These are phyloP conservation scores for Pyrenula aspistea DNA, from an alignment of 495 filamentous ascomycete genomes.

Conservation along the genomic window DNA sequence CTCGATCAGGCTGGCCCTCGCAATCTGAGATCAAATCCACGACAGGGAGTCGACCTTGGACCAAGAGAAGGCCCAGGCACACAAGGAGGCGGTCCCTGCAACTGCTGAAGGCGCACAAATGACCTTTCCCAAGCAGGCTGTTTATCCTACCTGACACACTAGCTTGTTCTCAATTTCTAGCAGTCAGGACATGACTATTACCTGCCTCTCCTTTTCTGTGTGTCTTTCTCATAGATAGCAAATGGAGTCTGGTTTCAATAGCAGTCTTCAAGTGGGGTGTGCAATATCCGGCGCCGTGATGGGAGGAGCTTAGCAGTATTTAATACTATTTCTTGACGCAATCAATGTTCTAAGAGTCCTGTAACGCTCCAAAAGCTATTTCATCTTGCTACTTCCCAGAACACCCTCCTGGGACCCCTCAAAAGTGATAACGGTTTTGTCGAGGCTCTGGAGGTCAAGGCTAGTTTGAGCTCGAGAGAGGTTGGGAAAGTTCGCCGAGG, in stretches of 20 bases:
- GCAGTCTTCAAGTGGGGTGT: neutral
- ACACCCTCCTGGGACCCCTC: too few species aligned
- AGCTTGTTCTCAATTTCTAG: neutral
- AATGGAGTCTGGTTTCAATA: neutral
- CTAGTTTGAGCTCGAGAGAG: too few species aligned
- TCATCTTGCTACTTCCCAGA: too few species aligned
- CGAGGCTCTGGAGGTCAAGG: too few species aligned
- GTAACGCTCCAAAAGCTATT: too few species aligned
- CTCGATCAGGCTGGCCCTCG: slow-evolving; percentile 88
- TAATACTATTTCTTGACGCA: neutral
- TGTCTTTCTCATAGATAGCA: neutral
- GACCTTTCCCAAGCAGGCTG: neutral
- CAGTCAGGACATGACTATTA: neutral
- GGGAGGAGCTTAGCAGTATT: neutral
- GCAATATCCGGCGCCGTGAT: neutral
- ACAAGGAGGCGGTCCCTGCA: slow-evolving; percentile 60
- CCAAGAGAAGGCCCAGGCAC: slow-evolving; percentile 61
- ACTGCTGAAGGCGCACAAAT: slow-evolving; percentile 41
- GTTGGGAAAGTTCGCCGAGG: neutral
- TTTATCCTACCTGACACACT: neutral
- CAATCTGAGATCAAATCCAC: slow-evolving; percentile 60
- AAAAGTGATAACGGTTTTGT: too few species aligned
- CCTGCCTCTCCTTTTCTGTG: neutral
- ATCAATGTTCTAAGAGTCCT: too few species aligned
- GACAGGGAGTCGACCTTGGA: slow-evolving; percentile 70